A percentile compares a stretch with the other conserved stretches of the same genome.
These are phyloP conservation scores for Russula earlei DNA, from an alignment of 768 basidiomycete species.

Conservation along the genomic window DNA sequence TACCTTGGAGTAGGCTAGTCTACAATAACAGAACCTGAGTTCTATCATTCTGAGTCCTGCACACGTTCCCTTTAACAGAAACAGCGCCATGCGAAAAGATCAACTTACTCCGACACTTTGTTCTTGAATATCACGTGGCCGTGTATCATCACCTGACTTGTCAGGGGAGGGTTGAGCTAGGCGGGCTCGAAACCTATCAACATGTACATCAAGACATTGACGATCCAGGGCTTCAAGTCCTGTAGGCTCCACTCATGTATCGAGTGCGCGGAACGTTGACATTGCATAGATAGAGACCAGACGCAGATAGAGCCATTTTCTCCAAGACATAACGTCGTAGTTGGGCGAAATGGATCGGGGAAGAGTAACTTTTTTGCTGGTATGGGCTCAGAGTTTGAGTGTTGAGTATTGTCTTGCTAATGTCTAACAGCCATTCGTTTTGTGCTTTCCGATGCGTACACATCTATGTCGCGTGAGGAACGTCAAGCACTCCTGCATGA, in stretches of 20 bases:
- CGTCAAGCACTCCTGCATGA: conserved; percentile 90
- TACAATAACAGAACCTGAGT: too few relatives aligned
- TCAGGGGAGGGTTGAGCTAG: too few relatives aligned
- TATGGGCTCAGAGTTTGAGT: conserved; percentile 28
- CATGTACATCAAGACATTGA: conserved; percentile 84
- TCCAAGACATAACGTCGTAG: conserved; percentile 89
- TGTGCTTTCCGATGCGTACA: conserved; percentile 95
- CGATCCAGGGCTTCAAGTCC: conserved; percentile 97
- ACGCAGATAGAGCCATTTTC: conserved; percentile 93
- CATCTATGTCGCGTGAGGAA: conserved; percentile 90
- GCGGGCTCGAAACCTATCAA: too few relatives aligned
- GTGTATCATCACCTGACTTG: too few relatives aligned
- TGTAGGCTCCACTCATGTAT: conserved; percentile 40
- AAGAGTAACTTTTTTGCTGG: conserved; percentile 99
- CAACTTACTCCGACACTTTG: too few relatives aligned
- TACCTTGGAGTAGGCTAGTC: too few relatives aligned
- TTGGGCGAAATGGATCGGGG: conserved; percentile 94
- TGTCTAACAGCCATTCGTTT: conserved; percentile 75
- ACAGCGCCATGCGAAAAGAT: too few relatives aligned
- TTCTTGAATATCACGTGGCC: too few relatives aligned
- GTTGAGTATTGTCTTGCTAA: neutral
- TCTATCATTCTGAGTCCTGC: too few relatives aligned
- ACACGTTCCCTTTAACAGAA: too few relatives aligned
- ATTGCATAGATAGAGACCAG: conserved; percentile 65
- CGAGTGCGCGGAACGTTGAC: neutral